Percentiles rank a stretch among this genome's conserved stretches.
Evolutionary conservation across 345 rosid genomes (phyloP).

Genomic region (Alliaria petiolata): DNA sequence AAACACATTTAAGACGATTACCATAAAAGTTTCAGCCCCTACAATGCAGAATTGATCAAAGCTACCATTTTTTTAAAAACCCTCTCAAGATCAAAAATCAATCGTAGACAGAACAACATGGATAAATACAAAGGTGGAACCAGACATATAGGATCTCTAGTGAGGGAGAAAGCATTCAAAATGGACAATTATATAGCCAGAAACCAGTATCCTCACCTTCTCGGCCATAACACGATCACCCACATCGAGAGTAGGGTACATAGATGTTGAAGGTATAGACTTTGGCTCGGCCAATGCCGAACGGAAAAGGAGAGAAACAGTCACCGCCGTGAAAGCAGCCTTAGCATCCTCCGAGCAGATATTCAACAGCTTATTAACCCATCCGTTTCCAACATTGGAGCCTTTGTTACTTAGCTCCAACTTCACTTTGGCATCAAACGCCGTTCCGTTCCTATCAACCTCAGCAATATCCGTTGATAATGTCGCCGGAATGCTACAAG

Average conservation of each 20-base stretch:
- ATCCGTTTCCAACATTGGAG: slow-evolving; percentile 36
- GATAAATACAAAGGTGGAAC: neutral
- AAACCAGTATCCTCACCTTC: slow-evolving; percentile 48
- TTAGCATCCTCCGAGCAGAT: slow-evolving; percentile 77
- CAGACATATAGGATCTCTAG: neutral
- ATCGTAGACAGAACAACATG: neutral
- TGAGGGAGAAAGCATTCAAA: neutral
- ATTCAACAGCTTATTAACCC: slow-evolving; percentile 57
- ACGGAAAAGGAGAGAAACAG: slow-evolving; percentile 69
- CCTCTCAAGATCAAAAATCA: neutral
- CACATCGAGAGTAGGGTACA: slow-evolving; percentile 82
- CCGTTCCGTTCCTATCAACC: slow-evolving; percentile 45
- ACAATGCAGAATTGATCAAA: neutral
- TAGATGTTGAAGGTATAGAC: slow-evolving; percentile 76
- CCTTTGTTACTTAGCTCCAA: slow-evolving; percentile 36
- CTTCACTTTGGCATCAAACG: slow-evolving; percentile 21
- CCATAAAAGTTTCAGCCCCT: neutral
- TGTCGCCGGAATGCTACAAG: slow-evolving; percentile 45
- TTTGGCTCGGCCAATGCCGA: slow-evolving; percentile 83
- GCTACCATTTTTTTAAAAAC: neutral
- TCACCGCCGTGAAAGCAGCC: slow-evolving; percentile 77
- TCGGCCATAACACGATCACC: slow-evolving; percentile 89
- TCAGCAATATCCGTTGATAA: slow-evolving; percentile 34
- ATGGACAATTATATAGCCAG: neutral
- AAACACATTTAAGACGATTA: neutral